phyloP scores from a whole-genome alignment of 2,329 filamentous ascomycete species.

The Ascocoryne sarcoides region DNA sequence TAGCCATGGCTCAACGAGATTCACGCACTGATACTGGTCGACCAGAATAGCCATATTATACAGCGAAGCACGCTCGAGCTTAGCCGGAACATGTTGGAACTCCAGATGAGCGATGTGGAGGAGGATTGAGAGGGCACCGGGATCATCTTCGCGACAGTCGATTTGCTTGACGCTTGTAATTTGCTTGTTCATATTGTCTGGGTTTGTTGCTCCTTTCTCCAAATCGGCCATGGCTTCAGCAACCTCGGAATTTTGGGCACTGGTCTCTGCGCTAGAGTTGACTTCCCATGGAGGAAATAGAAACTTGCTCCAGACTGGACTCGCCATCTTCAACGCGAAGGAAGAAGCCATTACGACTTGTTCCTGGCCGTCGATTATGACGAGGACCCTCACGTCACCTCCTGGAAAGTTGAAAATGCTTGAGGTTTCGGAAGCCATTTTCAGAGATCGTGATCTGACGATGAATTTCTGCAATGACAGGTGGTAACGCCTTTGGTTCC shows the following conservation, averaged over 20 bases:
- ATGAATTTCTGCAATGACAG: no score
- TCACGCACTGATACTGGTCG: slow-evolving; percentile 9
- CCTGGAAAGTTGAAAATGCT: neutral
- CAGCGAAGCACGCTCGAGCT: neutral
- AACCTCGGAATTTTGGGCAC: no score
- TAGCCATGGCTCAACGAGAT: slow-evolving; percentile 8
- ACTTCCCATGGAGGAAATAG: slow-evolving; percentile 7
- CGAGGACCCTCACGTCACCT: neutral
- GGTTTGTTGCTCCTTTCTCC: neutral
- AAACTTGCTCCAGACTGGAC: slow-evolving; percentile 12
- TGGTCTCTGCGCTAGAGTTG: neutral
- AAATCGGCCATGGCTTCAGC: neutral
- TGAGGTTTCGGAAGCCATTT: no score
- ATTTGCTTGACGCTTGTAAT: no score
- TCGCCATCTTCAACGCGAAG: slow-evolving; percentile 6
- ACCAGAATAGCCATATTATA: slow-evolving; percentile 6
- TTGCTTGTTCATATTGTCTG: no score
- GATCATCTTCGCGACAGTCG: slow-evolving; percentile 9
- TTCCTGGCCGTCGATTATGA: slow-evolving; percentile 1
- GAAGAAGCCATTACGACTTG: slow-evolving; percentile 6
- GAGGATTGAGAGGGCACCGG: slow-evolving; percentile 5
- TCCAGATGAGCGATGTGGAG: slow-evolving; percentile 10
- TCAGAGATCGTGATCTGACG: no score
- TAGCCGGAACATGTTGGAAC: slow-evolving; percentile 3
- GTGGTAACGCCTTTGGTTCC: no score